Conservation (phyloP, 495 filamentous ascomycete genomes). For the Coniosporium apollinis region DNA sequence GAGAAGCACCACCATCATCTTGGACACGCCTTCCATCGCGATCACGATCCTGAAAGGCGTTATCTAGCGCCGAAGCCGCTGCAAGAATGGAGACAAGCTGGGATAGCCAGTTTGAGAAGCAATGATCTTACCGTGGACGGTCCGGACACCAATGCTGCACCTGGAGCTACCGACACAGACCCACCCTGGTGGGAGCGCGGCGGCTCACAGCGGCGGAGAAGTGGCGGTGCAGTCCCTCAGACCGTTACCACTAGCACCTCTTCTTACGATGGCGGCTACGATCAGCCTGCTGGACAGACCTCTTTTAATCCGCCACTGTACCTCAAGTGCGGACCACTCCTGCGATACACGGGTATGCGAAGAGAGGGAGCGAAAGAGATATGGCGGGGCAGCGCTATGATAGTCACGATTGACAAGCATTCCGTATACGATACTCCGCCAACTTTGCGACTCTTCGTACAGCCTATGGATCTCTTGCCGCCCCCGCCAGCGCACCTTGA, state of each 20-base stretch:
- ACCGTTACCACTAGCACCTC: neutral
- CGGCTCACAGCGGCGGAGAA: constrained; percentile 6
- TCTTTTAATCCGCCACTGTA: constrained; percentile 69
- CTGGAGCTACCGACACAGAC: constrained; percentile 5
- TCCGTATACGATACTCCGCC: constrained; percentile 71
- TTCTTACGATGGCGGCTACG: constrained; percentile 19
- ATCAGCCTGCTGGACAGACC: constrained; percentile 26
- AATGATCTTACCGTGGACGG: constrained; percentile 21
- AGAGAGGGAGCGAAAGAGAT: constrained; percentile 48
- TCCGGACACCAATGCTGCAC: constrained; percentile 1
- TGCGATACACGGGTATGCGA: constrained; percentile 76
- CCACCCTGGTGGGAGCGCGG: constrained; percentile 21
- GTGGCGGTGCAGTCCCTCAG: constrained; percentile 4
- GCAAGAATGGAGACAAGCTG: constrained; percentile 22
- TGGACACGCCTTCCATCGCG: constrained; percentile 14
- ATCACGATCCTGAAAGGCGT: constrained; percentile 12
- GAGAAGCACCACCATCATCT: constrained; percentile 11
- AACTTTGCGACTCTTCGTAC: constrained; percentile 63
- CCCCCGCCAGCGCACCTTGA: constrained; percentile 58
- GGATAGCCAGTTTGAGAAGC: constrained; percentile 9
- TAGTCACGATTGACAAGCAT: constrained; percentile 68
- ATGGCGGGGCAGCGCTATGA: constrained; percentile 89
- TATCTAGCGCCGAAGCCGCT: constrained; percentile 15
- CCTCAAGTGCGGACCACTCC: constrained; percentile 74
- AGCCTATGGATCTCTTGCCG: constrained; percentile 68